A percentile compares a stretch with the other conserved stretches of the same genome.
Conservation (phyloP, 441 rosid species). For the Arabidopsis hybrid region DNA sequence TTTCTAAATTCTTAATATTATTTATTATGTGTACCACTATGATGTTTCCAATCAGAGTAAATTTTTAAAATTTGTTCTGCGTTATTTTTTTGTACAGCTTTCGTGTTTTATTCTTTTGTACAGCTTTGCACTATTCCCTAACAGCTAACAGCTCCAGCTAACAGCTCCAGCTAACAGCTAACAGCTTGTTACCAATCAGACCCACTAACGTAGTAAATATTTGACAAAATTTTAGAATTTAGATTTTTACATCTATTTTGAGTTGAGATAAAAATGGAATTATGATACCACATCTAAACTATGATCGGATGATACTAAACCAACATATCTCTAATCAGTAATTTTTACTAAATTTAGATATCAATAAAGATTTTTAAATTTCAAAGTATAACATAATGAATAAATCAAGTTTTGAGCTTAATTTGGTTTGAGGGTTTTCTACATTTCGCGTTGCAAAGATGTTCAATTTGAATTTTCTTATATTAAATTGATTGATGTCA, state of each 20-base stretch:
- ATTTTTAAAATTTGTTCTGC: too few species aligned
- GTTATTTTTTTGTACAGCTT: too few species aligned
- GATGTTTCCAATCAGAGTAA: too few species aligned
- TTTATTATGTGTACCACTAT: too few species aligned
- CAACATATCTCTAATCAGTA: neutral
- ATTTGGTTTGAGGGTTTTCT: slow-evolving; percentile 1
- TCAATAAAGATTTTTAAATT: neutral
- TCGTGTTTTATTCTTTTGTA: too few species aligned
- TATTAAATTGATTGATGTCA: slow-evolving; percentile 15
- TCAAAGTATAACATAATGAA: neutral
- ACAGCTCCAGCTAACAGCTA: too few species aligned
- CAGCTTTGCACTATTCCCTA: too few species aligned
- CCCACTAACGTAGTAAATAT: slow-evolving; percentile 2
- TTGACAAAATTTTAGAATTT: neutral
- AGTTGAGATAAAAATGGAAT: neutral
- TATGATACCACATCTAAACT: neutral
- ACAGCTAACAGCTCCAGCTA: too few species aligned
- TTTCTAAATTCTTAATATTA: too few species aligned
- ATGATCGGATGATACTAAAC: neutral
- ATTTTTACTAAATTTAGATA: neutral
- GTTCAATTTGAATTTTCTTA: neutral
- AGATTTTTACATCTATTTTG: neutral
- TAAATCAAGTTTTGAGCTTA: slow-evolving; percentile 2
- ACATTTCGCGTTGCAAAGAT: neutral
- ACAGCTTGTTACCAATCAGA: too few species aligned